Conservation (phyloP, 345 rosid species). For the Brassica carinata region DNA sequence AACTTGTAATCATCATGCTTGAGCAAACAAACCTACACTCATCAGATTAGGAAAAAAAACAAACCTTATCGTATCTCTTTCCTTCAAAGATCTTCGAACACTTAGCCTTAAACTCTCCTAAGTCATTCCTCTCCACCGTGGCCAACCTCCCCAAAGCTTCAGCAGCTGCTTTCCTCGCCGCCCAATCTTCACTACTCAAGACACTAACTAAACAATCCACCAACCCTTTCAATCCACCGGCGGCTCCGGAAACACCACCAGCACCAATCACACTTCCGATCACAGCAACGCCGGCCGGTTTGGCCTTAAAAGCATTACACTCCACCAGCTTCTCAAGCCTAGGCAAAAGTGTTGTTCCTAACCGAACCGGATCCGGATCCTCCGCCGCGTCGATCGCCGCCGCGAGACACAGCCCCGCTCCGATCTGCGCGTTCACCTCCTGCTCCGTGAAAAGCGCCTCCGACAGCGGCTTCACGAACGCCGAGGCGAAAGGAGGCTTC, state of each 20-base stretch:
- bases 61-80: constrained; percentile 85
- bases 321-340: constrained; percentile 76
- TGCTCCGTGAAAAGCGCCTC: constrained; percentile 93
- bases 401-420: constrained; percentile 83
- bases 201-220: constrained; percentile 64
- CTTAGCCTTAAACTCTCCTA: constrained; percentile 66
- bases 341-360: constrained; percentile 54
- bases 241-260: constrained; percentile 54
- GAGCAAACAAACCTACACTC: background rate
- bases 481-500: constrained; percentile 54
- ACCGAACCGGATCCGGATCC: constrained; percentile 65
- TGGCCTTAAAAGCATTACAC: constrained; percentile 69
- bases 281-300: constrained; percentile 72
- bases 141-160: constrained; percentile 82
- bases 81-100: constrained; percentile 69
- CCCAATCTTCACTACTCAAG: constrained; percentile 79
- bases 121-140: constrained; percentile 60
- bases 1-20: background rate
- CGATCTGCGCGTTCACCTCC: constrained; percentile 73
- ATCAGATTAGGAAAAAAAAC: background rate
- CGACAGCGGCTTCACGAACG: constrained; percentile 70
- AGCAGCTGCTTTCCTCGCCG: constrained; percentile 86
- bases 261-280: constrained; percentile 81
- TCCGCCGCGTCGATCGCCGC: constrained; percentile 74
- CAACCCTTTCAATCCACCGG: constrained; percentile 53